These are phyloP conservation scores for Bremia lactucae DNA, from an alignment of 352 stramenopile genomes.

Conservation along the genomic window DNA sequence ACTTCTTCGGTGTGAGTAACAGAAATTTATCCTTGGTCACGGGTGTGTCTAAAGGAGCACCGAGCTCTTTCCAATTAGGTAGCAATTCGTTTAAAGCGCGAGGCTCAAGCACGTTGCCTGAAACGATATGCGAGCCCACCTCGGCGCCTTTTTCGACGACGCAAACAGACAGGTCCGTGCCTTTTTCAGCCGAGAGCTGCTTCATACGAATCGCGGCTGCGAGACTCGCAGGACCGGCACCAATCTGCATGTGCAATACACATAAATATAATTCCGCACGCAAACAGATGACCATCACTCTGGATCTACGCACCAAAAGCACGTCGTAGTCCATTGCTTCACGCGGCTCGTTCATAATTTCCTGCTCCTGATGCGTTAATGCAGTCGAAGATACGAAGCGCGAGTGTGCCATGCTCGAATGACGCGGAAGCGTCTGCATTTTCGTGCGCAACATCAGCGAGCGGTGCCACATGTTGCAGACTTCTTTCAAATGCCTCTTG, in stretches of 20 bases:
- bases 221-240: conserved; percentile 86
- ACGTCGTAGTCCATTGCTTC: conserved; percentile 99
- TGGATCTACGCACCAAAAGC: conserved; percentile 81
- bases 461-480: conserved; percentile 26
- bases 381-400: conserved; percentile 29
- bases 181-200: conserved; percentile 90
- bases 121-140: conserved; percentile 97
- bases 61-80: conserved; percentile 90
- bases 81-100: conserved; percentile 94
- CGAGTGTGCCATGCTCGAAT: conserved; percentile 1
- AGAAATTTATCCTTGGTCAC: conserved; percentile 93
- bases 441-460: conserved; percentile 18
- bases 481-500: conserved; percentile 15
- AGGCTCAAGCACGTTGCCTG: conserved; percentile 96
- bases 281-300: conserved; percentile 13
- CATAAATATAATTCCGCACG: conserved; percentile 3
- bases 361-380: conserved; percentile 50
- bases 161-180: conserved; percentile 91
- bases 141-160: conserved; percentile 93
- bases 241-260: conserved; percentile 40
- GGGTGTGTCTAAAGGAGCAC: conserved; percentile 84
- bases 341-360: conserved; percentile 62
- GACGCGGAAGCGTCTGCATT: conserved; percentile 10
- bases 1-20: conserved; percentile 84
- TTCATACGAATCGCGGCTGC: conserved; percentile 96